Conservation (phyloP, 1,284 basidiomycete species). For the Ustilago sp. region DNA sequence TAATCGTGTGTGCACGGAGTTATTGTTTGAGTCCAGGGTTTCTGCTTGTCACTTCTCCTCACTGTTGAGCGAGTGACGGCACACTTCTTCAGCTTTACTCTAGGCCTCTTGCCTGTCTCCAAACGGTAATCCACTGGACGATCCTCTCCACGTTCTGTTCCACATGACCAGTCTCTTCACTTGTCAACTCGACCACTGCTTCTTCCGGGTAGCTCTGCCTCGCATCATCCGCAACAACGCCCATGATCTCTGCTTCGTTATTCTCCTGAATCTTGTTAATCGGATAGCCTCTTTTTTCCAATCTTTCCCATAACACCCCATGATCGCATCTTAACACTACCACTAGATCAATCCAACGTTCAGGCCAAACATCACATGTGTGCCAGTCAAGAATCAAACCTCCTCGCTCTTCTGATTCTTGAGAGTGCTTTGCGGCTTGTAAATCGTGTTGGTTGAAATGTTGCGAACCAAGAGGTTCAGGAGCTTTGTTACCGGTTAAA, state of each 20-base stretch:
- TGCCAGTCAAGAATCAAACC: conserved; percentile 98
- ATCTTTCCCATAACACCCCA: conserved; percentile 85
- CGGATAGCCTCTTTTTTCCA: conserved; percentile 89
- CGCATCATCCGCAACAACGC: conserved; percentile 89
- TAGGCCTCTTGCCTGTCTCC: conserved; percentile 75
- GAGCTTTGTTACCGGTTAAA: conserved; percentile 55
- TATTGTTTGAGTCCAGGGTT: too few relatives aligned
- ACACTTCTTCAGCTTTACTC: conserved; percentile 14
- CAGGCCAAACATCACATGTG: conserved; percentile 92
- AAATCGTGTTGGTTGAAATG: conserved; percentile 27
- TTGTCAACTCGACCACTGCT: conserved; percentile 86
- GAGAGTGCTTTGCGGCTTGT: conserved; percentile 26
- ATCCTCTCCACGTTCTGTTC: conserved; percentile 88
- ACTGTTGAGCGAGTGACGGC: too few relatives aligned
- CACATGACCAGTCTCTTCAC: conserved; percentile 83
- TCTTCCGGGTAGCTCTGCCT: conserved; percentile 83
- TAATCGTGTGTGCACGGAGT: neutral
- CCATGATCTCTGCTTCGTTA: conserved; percentile 98
- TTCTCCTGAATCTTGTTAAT: conserved; percentile 97
- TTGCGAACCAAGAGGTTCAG: conserved; percentile 55
- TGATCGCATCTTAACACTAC: conserved; percentile 93
- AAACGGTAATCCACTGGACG: conserved; percentile 84
- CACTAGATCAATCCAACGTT: conserved; percentile 97
- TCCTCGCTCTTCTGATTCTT: conserved; percentile 56
- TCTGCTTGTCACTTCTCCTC: too few relatives aligned